phyloP scores from a whole-genome alignment of 169 alveolate species.

The Theileria sp. region DNA sequence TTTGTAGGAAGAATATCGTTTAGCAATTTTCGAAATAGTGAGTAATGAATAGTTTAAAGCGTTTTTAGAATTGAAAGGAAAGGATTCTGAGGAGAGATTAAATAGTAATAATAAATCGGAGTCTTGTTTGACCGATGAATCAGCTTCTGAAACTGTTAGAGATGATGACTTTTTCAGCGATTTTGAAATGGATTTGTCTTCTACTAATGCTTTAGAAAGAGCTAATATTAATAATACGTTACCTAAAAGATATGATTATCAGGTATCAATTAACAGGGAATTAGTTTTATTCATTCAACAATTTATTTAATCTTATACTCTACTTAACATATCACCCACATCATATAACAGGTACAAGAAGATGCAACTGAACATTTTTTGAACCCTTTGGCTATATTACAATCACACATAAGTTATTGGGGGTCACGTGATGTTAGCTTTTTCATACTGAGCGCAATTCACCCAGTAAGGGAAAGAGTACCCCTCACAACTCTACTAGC shows the following conservation, averaged over 20 bases:
- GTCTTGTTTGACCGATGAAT: neutral
- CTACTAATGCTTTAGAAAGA: slow-evolving; percentile 16
- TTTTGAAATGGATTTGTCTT: neutral
- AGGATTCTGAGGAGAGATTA: neutral
- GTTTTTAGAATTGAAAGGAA: slow-evolving; percentile 9
- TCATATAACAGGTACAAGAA: slow-evolving; percentile 68
- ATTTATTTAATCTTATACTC: too few species aligned
- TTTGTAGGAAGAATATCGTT: neutral
- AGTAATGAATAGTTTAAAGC: neutral
- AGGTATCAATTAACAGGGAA: slow-evolving; percentile 4
- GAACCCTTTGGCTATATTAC: slow-evolving; percentile 79
- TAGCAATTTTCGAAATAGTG: slow-evolving; percentile 14
- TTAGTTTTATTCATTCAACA: neutral
- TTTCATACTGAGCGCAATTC: slow-evolving; percentile 65
- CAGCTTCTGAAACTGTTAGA: neutral
- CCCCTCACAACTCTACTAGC: slow-evolving; percentile 44
- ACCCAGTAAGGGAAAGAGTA: slow-evolving; percentile 24
- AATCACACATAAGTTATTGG: slow-evolving; percentile 82
- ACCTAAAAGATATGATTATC: slow-evolving; percentile 41
- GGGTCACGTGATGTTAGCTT: slow-evolving; percentile 78
- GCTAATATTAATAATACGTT: neutral
- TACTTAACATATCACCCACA: slow-evolving; percentile 45
- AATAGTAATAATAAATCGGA: neutral
- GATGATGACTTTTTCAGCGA: slow-evolving; percentile 14
- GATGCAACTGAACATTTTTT: slow-evolving; percentile 82